Conservation (phyloP, 2,329 filamentous ascomycete species). For the Ceratocystis harringtonii region DNA sequence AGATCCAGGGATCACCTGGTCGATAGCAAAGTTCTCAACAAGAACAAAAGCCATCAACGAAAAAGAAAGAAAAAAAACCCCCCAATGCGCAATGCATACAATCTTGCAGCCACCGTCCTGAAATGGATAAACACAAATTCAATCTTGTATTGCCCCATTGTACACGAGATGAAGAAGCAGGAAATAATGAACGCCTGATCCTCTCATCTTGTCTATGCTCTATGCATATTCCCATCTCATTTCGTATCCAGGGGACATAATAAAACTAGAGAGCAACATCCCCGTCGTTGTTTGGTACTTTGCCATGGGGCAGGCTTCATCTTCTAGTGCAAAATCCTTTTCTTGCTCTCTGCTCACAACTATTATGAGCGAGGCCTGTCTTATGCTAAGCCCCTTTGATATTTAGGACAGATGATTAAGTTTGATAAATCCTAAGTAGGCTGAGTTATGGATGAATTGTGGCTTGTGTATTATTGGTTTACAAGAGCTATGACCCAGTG, state of each 20-base stretch:
- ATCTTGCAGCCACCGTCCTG: neutral
- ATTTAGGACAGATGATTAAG: neutral
- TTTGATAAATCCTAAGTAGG: neutral
- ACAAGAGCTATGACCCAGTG: conserved; percentile 3
- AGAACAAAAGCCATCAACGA: neutral
- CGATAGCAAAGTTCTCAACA: neutral
- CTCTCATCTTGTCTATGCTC: neutral
- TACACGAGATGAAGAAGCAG: neutral
- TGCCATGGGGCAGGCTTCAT: neutral
- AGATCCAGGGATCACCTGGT: neutral
- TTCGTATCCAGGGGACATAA: conserved; percentile 4
- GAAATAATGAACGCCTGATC: neutral
- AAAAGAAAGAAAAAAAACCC: neutral
- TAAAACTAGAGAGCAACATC: neutral
- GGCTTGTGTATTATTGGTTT: neutral
- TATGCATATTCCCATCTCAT: conserved; percentile 6
- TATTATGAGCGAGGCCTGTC: neutral
- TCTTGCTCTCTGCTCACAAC: neutral
- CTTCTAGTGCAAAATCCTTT: conserved; percentile 1
- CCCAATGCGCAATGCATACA: neutral
- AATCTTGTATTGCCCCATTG: neutral
- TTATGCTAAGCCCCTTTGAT: conserved; percentile 2
- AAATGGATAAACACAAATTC: neutral
- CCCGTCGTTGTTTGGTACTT: neutral
- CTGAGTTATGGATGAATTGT: conserved; percentile 4